Conservation (phyloP, 2,329 filamentous ascomycete genomes). For the Ilyonectria sp. region DNA sequence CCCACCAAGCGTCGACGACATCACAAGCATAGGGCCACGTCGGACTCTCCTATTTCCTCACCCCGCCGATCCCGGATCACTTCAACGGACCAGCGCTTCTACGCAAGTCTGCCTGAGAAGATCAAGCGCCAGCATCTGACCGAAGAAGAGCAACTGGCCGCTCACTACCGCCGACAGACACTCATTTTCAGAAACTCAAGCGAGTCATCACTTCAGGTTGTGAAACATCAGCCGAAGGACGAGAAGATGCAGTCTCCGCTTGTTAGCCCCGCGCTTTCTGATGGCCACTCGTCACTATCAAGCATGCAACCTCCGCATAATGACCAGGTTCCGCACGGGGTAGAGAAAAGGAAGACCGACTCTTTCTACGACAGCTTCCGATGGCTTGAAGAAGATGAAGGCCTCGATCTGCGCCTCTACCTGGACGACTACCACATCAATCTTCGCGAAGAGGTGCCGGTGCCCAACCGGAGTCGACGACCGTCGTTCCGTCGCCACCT, state of each 20-base stretch:
- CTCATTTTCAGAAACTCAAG: slow-evolving; percentile 55
- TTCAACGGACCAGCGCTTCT: slow-evolving; percentile 76
- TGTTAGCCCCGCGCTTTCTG: slow-evolving; percentile 41
- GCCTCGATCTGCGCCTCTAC: slow-evolving; percentile 76
- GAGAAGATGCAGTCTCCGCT: slow-evolving; percentile 43
- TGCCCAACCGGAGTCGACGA: slow-evolving; percentile 61
- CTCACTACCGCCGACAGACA: slow-evolving; percentile 55
- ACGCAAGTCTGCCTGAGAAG: slow-evolving; percentile 79
- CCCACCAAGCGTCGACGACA: slow-evolving; percentile 34
- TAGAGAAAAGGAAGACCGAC: slow-evolving; percentile 58
- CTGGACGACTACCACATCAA: slow-evolving; percentile 81
- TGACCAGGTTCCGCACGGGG: slow-evolving; percentile 34
- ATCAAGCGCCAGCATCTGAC: slow-evolving; percentile 80
- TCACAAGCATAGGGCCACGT: slow-evolving; percentile 38
- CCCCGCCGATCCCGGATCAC: slow-evolving; percentile 54
- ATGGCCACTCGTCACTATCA: slow-evolving; percentile 39
- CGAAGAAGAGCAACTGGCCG: slow-evolving; percentile 78
- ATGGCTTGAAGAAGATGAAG: slow-evolving; percentile 81
- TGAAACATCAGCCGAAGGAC: slow-evolving; percentile 46
- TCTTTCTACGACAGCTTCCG: slow-evolving; percentile 78
- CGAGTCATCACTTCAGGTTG: slow-evolving; percentile 45
- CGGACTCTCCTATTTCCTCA: slow-evolving; percentile 33
- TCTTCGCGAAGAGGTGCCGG: slow-evolving; percentile 65
- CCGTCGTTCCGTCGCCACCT: slow-evolving; percentile 80
- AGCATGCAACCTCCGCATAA: slow-evolving; percentile 46